Percentiles rank a stretch among this genome's conserved stretches.
These are phyloP conservation scores for Adiantum capillusveneris DNA, from an alignment of 75 land plant species.

Conservation along the genomic window DNA sequence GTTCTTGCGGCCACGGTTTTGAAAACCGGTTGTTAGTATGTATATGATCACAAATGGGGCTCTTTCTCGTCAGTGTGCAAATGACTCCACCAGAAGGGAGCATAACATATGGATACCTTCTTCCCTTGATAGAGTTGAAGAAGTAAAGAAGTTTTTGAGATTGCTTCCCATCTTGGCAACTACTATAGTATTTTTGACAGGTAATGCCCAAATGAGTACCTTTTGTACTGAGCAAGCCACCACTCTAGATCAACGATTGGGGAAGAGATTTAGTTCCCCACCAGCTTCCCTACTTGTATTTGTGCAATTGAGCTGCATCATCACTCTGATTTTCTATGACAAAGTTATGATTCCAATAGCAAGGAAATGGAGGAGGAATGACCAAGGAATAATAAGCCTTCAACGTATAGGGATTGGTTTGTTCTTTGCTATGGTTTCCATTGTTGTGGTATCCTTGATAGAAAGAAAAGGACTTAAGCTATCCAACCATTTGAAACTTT, in stretches of 20 bases:
- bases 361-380: constrained; percentile 45
- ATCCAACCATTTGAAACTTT: constrained; percentile 5
- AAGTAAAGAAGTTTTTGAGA: constrained; percentile 62
- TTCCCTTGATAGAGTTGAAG: constrained; percentile 57
- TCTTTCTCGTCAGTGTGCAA: too few species aligned
- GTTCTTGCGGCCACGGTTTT: too few species aligned
- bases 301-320: constrained; percentile 43
- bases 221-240: constrained; percentile 70
- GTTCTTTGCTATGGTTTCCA: constrained; percentile 39
- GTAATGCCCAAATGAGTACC: constrained; percentile 69
- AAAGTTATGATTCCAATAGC: constrained; percentile 53
- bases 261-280: constrained; percentile 45
- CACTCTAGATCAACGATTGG: constrained; percentile 50
- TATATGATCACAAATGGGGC: too few species aligned
- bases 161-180: constrained; percentile 67
- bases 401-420: constrained; percentile 65
- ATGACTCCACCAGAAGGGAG: too few species aligned
- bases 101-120: constrained; percentile 35
- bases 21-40: too few species aligned
- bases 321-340: constrained; percentile 52
- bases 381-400: constrained; percentile 55
- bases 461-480: constrained; percentile 48
- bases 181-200: constrained; percentile 65
- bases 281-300: constrained; percentile 66
- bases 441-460: constrained; percentile 50